These are phyloP conservation scores for Chaetomium cochliodes DNA, from an alignment of 495 filamentous ascomycete species.

Conservation along the genomic window DNA sequence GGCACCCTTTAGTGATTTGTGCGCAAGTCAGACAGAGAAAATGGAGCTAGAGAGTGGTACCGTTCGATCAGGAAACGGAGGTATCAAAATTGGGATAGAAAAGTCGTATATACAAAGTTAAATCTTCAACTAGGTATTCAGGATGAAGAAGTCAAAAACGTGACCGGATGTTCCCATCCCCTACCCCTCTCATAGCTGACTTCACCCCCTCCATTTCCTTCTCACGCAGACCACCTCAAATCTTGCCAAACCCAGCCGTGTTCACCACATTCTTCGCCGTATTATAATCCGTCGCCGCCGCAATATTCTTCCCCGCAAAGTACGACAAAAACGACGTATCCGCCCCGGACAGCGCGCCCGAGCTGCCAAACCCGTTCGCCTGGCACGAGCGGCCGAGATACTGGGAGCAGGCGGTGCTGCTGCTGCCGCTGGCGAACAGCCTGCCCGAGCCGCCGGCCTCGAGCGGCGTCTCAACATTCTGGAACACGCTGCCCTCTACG, in stretches of 20 bases:
- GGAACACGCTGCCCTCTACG: slow-evolving; percentile 15
- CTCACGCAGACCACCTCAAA: background rate
- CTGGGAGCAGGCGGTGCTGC: background rate
- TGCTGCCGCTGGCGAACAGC: background rate
- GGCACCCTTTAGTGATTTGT: no score
- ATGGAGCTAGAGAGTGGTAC: no score
- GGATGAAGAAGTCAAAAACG: no score
- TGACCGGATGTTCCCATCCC: no score
- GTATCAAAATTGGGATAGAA: no score
- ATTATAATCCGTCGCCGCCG: slow-evolving; percentile 2
- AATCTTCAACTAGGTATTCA: no score
- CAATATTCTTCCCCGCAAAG: slow-evolving; percentile 12
- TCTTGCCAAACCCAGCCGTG: slow-evolving; percentile 13
- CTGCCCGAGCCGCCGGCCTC: slow-evolving; percentile 8
- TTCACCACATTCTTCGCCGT: slow-evolving; percentile 9
- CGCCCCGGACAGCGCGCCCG: slow-evolving; percentile 1
- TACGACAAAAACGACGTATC: background rate
- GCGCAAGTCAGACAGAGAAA: no score
- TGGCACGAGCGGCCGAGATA: slow-evolving; percentile 12
- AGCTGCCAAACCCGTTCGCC: slow-evolving; percentile 14
- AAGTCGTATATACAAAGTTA: no score
- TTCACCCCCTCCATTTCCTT: background rate
- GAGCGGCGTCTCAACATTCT: slow-evolving; percentile 6
- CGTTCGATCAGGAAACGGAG: no score
- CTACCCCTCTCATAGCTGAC: no score